Evolutionary conservation across 192 early-diverging fungal genomes (phyloP).

Genomic region (Backusella luteola): DNA sequence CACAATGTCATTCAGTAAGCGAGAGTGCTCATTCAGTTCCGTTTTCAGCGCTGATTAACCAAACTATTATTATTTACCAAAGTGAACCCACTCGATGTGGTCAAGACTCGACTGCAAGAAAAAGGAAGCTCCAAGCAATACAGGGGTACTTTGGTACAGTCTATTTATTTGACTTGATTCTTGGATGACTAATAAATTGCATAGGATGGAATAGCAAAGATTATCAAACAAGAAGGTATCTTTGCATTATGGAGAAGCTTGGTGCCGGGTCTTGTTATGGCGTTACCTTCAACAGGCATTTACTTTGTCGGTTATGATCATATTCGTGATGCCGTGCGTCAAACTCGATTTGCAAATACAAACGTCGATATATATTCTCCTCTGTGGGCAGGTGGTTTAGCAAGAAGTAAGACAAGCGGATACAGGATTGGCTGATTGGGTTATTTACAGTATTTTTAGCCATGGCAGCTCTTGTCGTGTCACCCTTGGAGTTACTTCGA

Average conservation of each 20-base stretch:
- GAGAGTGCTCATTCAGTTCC: background rate
- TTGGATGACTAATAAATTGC: conserved; percentile 23
- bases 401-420: conserved; percentile 56
- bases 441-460: conserved; percentile 39
- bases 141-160: background rate
- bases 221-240: conserved; percentile 76
- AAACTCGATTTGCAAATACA: conserved; percentile 28
- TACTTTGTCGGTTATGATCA: conserved; percentile 97
- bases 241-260: conserved; percentile 86
- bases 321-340: conserved; percentile 56
- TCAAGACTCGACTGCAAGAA: conserved; percentile 82
- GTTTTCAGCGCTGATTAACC: background rate
- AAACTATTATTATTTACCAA: conserved; percentile 4
- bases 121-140: background rate
- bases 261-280: conserved; percentile 84
- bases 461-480: conserved; percentile 74
- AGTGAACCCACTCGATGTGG: conserved; percentile 87
- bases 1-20: conserved; percentile 76
- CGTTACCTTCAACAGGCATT: conserved; percentile 85
- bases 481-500: conserved; percentile 88
- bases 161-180: background rate
- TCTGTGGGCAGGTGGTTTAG: conserved; percentile 71
- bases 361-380: conserved; percentile 60
- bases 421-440: background rate
- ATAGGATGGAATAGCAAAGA: conserved; percentile 70